Evolutionary conservation across 495 filamentous ascomycete genomes (phyloP).

Genomic region (Trichoderma parareesei): DNA sequence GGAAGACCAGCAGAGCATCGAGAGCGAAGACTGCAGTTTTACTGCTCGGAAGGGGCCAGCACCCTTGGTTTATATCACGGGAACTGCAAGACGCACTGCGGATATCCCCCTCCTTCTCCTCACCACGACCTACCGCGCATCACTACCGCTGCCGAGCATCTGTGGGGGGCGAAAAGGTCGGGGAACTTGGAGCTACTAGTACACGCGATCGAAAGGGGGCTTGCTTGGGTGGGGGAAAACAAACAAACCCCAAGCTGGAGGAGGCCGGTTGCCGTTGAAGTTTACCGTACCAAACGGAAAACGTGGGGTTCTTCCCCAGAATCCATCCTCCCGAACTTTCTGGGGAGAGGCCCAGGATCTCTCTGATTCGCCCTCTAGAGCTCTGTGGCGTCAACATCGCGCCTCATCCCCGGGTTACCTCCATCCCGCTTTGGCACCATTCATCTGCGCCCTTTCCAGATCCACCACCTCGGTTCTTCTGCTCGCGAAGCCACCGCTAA

Average conservation of each 20-base stretch:
- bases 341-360: not conserved
- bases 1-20: not conserved
- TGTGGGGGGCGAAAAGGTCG: not conserved
- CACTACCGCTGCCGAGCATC: not conserved
- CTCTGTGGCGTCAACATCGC: not conserved
- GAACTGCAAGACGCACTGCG: not conserved
- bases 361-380: not conserved
- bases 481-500: not conserved
- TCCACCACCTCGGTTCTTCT: not conserved
- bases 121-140: not conserved
- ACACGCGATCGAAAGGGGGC: not conserved
- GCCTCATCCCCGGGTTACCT: slow-evolving; percentile 1
- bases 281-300: not conserved
- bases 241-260: not conserved
- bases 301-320: slow-evolving; percentile 9
- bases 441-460: not conserved
- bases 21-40: not conserved
- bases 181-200: not conserved
- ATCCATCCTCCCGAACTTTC: not conserved
- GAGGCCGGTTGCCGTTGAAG: not conserved
- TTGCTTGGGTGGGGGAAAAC: not conserved
- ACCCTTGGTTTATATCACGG: not conserved
- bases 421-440: not conserved
- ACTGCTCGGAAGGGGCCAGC: not conserved
- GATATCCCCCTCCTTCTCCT: not conserved